phyloP scores from a whole-genome alignment of 768 basidiomycete genomes.

The Suillus hirtellus region DNA sequence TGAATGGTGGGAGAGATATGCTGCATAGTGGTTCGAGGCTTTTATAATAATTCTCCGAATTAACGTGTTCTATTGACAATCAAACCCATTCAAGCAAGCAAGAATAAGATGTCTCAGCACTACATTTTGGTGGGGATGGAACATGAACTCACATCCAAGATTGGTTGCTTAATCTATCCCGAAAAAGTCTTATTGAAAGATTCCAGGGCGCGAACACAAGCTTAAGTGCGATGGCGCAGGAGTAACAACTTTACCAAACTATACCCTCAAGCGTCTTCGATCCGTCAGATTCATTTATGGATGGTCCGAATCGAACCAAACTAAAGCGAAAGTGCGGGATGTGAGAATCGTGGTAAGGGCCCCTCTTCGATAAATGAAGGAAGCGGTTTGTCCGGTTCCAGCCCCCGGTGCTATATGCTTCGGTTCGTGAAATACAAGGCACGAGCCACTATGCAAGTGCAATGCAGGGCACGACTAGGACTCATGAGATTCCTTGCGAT shows the following conservation, averaged over 20 bases:
- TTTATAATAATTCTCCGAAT: slow-evolving; percentile 11
- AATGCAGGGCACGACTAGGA: background rate
- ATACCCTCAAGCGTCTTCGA: slow-evolving; percentile 19
- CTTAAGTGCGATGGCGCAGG: slow-evolving; percentile 13
- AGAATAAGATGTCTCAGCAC: slow-evolving; percentile 14
- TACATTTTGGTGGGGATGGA: slow-evolving; percentile 3
- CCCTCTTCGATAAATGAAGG: background rate
- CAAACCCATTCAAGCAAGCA: slow-evolving; percentile 10
- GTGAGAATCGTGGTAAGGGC: background rate
- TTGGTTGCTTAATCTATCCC: slow-evolving; percentile 31
- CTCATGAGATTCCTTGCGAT: background rate
- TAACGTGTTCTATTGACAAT: slow-evolving; percentile 22
- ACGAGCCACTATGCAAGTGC: background rate
- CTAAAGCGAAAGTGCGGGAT: slow-evolving; percentile 6
- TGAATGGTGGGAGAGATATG: slow-evolving; percentile 18
- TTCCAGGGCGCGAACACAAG: slow-evolving; percentile 24
- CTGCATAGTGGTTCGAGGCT: slow-evolving; percentile 3
- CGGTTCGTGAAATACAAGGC: background rate
- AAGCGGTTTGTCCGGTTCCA: background rate
- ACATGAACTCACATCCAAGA: slow-evolving; percentile 20
- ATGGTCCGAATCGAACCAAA: background rate
- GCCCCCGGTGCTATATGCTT: background rate
- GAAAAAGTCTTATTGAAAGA: slow-evolving; percentile 32
- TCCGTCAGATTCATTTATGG: slow-evolving; percentile 11
- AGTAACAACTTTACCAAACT: slow-evolving; percentile 28